Evolutionary conservation across 2,329 filamentous ascomycete species (phyloP).

Genomic region (Claviceps monticola): DNA sequence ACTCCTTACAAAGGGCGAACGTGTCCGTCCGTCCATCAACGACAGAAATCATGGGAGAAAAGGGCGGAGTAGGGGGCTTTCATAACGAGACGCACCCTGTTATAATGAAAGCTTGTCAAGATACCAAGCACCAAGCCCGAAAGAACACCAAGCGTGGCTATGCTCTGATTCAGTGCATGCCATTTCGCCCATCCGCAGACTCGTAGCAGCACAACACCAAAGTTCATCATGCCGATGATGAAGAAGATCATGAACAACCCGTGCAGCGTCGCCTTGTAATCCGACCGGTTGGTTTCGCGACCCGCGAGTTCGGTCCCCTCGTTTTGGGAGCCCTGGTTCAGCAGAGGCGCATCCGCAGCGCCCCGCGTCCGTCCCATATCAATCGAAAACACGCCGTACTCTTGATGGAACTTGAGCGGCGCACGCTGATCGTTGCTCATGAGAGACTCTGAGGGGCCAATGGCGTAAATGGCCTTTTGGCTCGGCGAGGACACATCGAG

Average conservation of each 20-base stretch:
- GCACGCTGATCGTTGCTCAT: slow-evolving; percentile 28
- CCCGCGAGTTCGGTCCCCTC: slow-evolving; percentile 23
- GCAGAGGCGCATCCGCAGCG: slow-evolving; percentile 24
- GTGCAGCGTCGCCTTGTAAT: slow-evolving; percentile 29
- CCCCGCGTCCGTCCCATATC: slow-evolving; percentile 40
- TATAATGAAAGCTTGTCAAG: slow-evolving; percentile 36
- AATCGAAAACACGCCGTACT: slow-evolving; percentile 41
- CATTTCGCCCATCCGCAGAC: slow-evolving; percentile 36
- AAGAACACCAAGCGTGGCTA: slow-evolving; percentile 34
- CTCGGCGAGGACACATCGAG: slow-evolving; percentile 35
- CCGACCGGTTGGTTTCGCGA: slow-evolving; percentile 17
- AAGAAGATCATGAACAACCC: slow-evolving; percentile 40
- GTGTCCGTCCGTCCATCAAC: background rate
- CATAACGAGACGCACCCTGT: slow-evolving; percentile 27
- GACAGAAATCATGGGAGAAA: background rate
- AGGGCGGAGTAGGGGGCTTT: background rate
- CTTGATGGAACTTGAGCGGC: slow-evolving; percentile 35
- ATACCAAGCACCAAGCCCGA: slow-evolving; percentile 39
- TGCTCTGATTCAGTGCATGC: slow-evolving; percentile 39
- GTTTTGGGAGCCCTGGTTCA: slow-evolving; percentile 19
- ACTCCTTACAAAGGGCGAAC: background rate
- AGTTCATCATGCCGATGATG: slow-evolving; percentile 41
- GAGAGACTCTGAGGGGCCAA: slow-evolving; percentile 33
- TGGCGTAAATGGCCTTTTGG: slow-evolving; percentile 41
- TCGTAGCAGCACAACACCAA: slow-evolving; percentile 39